A percentile compares a stretch with the other conserved stretches of the same genome.
phyloP scores from a whole-genome alignment of 768 basidiomycete genomes.

The Collybiopsis luxurians region DNA sequence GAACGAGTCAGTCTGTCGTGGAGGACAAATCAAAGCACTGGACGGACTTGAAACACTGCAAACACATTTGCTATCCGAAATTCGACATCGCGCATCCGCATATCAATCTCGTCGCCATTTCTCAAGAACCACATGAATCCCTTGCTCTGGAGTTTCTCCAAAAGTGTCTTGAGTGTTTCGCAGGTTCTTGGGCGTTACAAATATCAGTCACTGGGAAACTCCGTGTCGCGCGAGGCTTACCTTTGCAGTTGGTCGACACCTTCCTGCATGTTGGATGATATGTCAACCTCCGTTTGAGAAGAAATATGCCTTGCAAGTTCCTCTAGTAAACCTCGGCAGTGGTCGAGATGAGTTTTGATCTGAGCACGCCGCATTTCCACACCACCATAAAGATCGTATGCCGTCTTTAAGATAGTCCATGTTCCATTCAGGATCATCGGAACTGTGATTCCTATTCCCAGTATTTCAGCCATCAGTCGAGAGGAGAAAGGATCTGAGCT shows the following conservation, averaged over 20 bases:
- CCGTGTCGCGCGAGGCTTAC: too few species aligned
- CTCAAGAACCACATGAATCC: neutral
- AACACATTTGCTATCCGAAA: neutral
- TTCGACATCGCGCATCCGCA: neutral
- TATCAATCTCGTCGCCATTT: neutral
- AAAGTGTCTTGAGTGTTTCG: neutral
- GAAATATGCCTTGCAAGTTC: neutral
- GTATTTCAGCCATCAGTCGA: slow-evolving; percentile 11
- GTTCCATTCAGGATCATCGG: neutral
- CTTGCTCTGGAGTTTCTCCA: neutral
- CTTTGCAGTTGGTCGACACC: neutral
- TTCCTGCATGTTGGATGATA: neutral
- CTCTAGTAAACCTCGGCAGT: neutral
- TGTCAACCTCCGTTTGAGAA: neutral
- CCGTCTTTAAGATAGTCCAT: neutral
- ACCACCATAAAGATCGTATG: slow-evolving; percentile 11
- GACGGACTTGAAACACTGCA: neutral
- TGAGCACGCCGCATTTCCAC: slow-evolving; percentile 11
- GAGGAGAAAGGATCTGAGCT: neutral
- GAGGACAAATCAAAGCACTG: neutral
- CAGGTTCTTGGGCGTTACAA: neutral
- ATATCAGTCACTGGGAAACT: neutral
- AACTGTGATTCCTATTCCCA: slow-evolving; percentile 7
- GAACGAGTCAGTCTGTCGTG: neutral
- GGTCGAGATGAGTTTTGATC: slow-evolving; percentile 7